These are phyloP conservation scores for Venturiaceae sp. DNA, from an alignment of 2,329 filamentous ascomycete species.

Conservation along the genomic window DNA sequence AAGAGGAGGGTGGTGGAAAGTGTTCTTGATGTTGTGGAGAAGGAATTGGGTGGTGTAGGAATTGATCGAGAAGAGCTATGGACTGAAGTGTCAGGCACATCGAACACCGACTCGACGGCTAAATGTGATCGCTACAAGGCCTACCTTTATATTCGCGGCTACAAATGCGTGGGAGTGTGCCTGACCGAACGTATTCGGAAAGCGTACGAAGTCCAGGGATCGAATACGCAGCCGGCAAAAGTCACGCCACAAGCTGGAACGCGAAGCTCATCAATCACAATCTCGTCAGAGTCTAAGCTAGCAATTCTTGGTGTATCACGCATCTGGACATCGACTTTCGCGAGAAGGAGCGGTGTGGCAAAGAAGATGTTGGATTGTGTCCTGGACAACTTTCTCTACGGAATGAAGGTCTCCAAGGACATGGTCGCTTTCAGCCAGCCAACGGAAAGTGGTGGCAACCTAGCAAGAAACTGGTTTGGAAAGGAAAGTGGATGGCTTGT, in stretches of 20 bases:
- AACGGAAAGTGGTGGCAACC: constrained; percentile 48
- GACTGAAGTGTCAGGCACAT: constrained; percentile 30
- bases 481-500: constrained; percentile 48
- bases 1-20: constrained; percentile 45
- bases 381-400: constrained; percentile 44
- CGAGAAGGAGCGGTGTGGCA: constrained; percentile 48
- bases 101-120: constrained; percentile 20
- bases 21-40: constrained; percentile 50
- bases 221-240: background rate
- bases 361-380: constrained; percentile 47
- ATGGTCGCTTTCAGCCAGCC: constrained; percentile 56
- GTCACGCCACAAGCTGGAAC: background rate
- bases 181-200: constrained; percentile 52
- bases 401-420: constrained; percentile 41
- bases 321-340: constrained; percentile 52
- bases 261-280: constrained; percentile 3
- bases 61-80: constrained; percentile 49
- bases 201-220: constrained; percentile 39
- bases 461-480: constrained; percentile 51
- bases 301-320: constrained; percentile 54
- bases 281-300: constrained; percentile 26
- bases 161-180: constrained; percentile 53
- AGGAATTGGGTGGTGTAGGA: constrained; percentile 50
- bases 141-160: constrained; percentile 51
- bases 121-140: constrained; percentile 43